Percentiles rank a stretch among this genome's conserved stretches.
phyloP scores from a whole-genome alignment of 352 stramenopile species.

The Globisporangium carolinianum region DNA sequence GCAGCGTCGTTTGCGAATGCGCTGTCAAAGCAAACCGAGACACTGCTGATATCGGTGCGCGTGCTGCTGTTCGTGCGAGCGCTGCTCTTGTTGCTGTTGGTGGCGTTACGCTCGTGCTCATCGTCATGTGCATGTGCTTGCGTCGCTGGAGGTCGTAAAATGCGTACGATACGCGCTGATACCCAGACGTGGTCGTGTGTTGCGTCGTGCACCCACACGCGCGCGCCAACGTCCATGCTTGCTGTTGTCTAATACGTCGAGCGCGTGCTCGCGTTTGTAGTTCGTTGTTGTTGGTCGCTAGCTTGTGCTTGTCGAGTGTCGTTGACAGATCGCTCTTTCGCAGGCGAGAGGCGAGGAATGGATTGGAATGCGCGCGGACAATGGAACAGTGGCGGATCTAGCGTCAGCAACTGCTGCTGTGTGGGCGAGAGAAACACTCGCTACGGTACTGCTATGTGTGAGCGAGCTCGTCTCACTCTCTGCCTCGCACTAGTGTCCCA shows the following conservation, averaged over 20 bases:
- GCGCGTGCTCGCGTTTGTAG: background rate
- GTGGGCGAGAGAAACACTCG: too few relatives aligned
- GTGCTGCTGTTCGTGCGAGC: background rate
- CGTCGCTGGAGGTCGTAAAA: conserved; percentile 1
- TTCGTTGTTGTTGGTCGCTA: background rate
- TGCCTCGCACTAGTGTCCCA: too few relatives aligned
- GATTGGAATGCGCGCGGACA: background rate
- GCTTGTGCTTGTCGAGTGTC: too few relatives aligned
- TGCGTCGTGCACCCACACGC: conserved; percentile 64
- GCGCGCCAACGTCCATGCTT: conserved; percentile 64
- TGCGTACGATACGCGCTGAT: conserved; percentile 31
- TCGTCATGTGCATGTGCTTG: background rate
- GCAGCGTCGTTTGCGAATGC: background rate
- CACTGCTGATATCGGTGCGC: background rate
- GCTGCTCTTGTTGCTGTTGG: background rate
- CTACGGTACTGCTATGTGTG: too few relatives aligned
- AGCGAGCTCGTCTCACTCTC: too few relatives aligned
- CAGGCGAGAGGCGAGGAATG: background rate
- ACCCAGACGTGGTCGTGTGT: conserved; percentile 52
- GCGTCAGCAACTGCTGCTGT: too few relatives aligned
- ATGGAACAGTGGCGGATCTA: background rate
- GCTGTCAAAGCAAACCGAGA: conserved; percentile 6
- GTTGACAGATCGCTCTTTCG: background rate
- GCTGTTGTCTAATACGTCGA: background rate
- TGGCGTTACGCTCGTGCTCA: background rate